Conservation (phyloP, 2,329 filamentous ascomycete species). For the Hirsutella minnesotensis region DNA sequence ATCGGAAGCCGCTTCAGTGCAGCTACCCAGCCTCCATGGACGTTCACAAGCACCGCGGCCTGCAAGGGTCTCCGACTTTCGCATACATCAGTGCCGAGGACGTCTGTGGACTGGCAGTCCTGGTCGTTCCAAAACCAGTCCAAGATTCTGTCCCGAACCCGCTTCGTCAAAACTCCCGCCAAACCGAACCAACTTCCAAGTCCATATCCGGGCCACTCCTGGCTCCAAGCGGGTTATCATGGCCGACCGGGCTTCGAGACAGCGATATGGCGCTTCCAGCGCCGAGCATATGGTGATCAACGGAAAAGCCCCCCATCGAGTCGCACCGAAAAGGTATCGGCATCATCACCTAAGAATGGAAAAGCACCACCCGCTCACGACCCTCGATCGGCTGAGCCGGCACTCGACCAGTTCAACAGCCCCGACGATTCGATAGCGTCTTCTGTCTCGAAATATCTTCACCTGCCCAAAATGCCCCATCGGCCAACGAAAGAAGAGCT, state of each 20-base stretch:
- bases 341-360: neutral
- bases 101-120: neutral
- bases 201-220: neutral
- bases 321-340: neutral
- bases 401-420: neutral
- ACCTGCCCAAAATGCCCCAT: constrained; percentile 62
- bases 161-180: neutral
- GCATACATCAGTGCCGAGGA: neutral
- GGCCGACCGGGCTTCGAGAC: neutral
- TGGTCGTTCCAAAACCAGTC: too few relatives aligned
- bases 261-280: neutral
- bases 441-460: constrained; percentile 47
- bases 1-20: constrained; percentile 22
- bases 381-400: neutral
- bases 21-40: constrained; percentile 11
- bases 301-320: neutral
- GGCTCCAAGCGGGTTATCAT: neutral
- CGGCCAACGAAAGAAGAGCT: constrained; percentile 89
- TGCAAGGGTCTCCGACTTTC: constrained; percentile 2
- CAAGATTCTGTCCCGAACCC: neutral
- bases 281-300: constrained; percentile 1
- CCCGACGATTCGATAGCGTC: constrained; percentile 30
- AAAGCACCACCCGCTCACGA: neutral
- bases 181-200: neutral
- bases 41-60: constrained; percentile 1